Evolutionary conservation across 2,329 filamentous ascomycete species (phyloP), one percentile per base, ranked within the genome.

Genomic region (Podosphaera fusca): DNA sequence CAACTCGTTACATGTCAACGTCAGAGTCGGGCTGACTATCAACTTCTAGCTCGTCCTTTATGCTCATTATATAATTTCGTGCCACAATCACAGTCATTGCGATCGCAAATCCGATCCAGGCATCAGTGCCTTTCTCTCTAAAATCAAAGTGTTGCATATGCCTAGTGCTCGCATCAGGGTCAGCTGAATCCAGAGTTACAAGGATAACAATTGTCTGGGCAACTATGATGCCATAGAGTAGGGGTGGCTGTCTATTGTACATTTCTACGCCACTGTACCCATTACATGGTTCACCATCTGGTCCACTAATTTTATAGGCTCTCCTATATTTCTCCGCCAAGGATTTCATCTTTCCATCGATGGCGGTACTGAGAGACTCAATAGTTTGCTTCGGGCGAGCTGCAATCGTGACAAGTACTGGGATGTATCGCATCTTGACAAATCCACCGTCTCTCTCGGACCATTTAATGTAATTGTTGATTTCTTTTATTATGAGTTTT

Each of bases 61-160:
- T 64, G 1, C 63, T 60, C 61, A 66, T 64, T 21, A 65, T 60
- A 38, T 67, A 66, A 38, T 67, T 66, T 38, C 67, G 59, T 1
- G 66, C 65, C 34, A 62, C 58, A 40, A 63, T 63, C 35, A 65
- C 58, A 30, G 67, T 56, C 36, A 67, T 65, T 29, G 67, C 65
- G 56, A 69, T 59, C 8, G 64, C 66, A 54, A 69, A 60, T 6
- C 64, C 67, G 58, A 68, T 66, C 67, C 67, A 69, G 10, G 67
- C 66, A 58, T 65, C 64, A 58, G 61, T 64, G n/a, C 57, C 47
- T 21, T 60, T 58, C 2, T 66, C 61, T 0, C 57, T 59, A 31
- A 68, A 66, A 53, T 69, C 63, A 49, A 67, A 65, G 33, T 64
- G 53, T 2, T 56, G 56, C n/a, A 69, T 58, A 33, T 63, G 62